Evolutionary conservation across 768 basidiomycete species (phyloP).

Genomic region (Lentinula edodes): DNA sequence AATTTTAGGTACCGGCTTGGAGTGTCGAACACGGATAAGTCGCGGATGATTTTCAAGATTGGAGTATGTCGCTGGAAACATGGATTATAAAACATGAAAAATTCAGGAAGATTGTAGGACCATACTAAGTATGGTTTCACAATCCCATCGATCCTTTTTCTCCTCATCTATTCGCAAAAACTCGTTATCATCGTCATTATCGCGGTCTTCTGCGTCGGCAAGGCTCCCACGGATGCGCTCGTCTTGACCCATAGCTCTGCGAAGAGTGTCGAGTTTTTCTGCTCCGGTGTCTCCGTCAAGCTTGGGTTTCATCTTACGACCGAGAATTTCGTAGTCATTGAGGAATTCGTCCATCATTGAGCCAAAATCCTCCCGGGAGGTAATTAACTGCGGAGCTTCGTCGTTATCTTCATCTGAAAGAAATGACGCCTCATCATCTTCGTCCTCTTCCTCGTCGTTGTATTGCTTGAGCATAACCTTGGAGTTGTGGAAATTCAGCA

Average conservation of each 20-base stretch:
- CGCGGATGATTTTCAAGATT: slow-evolving; percentile 97
- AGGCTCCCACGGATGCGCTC: slow-evolving; percentile 45
- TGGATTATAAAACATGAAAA: not conserved
- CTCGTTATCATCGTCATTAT: slow-evolving; percentile 41
- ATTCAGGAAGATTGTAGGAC: slow-evolving; percentile 8
- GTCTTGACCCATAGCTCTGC: slow-evolving; percentile 72
- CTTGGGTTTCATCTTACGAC: slow-evolving; percentile 77
- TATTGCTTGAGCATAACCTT: slow-evolving; percentile 82
- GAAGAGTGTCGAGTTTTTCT: slow-evolving; percentile 77
- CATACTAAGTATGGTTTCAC: slow-evolving; percentile 91
- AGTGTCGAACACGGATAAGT: slow-evolving; percentile 66
- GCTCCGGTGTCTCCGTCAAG: slow-evolving; percentile 67
- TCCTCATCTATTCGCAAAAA: slow-evolving; percentile 38
- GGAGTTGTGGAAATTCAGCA: not conserved
- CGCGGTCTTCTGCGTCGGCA: slow-evolving; percentile 40
- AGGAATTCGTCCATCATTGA: slow-evolving; percentile 92
- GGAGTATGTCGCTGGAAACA: slow-evolving; percentile 79
- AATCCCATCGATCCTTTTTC: slow-evolving; percentile 86
- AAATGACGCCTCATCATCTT: slow-evolving; percentile 37
- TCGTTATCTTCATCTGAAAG: slow-evolving; percentile 38
- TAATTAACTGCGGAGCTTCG: slow-evolving; percentile 68
- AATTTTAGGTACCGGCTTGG: slow-evolving; percentile 56
- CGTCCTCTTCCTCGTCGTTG: slow-evolving; percentile 38
- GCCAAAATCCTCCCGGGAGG: slow-evolving; percentile 84
- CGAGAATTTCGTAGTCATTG: slow-evolving; percentile 84